Evolutionary conservation across 306 rosid genomes (phyloP), one percentile per base, ranked within the genome.

Genomic region (Citrullus mucosospermus): DNA sequence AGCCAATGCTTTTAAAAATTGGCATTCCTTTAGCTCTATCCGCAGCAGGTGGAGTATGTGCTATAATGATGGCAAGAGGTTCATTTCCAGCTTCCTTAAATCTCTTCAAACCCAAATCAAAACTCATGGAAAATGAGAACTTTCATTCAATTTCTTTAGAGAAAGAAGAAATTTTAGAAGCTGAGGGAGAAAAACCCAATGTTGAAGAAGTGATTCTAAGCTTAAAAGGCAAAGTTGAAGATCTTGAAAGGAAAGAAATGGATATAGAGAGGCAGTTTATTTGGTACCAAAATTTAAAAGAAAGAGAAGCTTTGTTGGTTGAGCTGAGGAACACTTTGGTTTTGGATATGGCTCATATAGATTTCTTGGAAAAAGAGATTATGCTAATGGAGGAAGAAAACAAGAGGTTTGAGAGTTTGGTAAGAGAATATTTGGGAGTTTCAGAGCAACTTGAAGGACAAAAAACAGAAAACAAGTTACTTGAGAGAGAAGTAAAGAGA

Each of bases 11-110:
- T 59, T 83, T 89, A 75, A 90, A 88, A 94, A 88, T 83, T 73
- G 96, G 89, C 51, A 85, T 94, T 86, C 89, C 98, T 56, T 25
- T 92, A 58, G 88, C 87, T 81, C 36, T 87, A 60, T 87, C 94
- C 39, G 34, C 88, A 51, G 96, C 90, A 78, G 94, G 90, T 80
- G 75, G 88, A 74, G 41, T 87, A 77, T 92, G 59, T 82, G 89
- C 87, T 32, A 86, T 79, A 87, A 80, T 88, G 79, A 34, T 88
- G 53, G 69, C 95, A 78, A 89, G 76, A 80, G 87, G 80, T 85
- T 80, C 32, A 30, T 81, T 81, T 2, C 79, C 84, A 66, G 63
- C 83, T 28, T 30, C 83, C 57, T 39, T 41, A 39, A 38, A 18
- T 63, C 78, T 78, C 22, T 46, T 63, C n/a, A 70, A 82, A 83